Base-by-base conservation (phyloP, 2,329 filamentous ascomycete species). In the Rutstroemia sp. region DNA sequence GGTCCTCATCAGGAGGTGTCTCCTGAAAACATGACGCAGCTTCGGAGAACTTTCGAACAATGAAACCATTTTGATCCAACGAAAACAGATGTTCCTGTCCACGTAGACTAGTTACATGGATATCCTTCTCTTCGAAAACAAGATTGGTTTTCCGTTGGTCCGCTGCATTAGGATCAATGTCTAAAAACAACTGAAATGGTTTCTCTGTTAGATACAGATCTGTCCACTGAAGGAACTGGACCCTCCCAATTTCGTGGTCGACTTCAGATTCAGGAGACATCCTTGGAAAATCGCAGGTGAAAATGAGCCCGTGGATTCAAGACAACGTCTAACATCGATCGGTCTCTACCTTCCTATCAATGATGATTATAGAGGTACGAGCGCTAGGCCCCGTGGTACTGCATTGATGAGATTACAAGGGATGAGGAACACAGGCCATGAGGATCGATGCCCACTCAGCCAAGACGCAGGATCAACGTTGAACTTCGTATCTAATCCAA, bases 161-260 rank as follows among this genome's bases (percentile, higher is more conserved):
- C 9, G 30, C 30, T 10, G 30, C 30, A 34, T 34, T 12, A 34
- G 30, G 30, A 34, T 34, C 30, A 34, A 34, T 34, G 9, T 34
- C 30, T 10, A 34, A 10, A 34, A 34, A 34, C 30, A 34, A 34
- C 30, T 34, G 30, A 12, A 34, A 34, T 4, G 30, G 30, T 34
- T 34, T 34, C 30, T 34, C 30, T 12, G 30, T 34, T 10, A 34
- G 30, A 12, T 34, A 34, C 30, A 34, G 10, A 34, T 34, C 30
- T 41, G 51, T 44, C 57, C 54, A 54, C 23, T 59, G 37, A 9
- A 57, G 46, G 23, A 56, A 58, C 12, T 56, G 45, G 2, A 58
- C 41, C n/a, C 41, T 44, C 9, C n/a, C 41, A 21, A 44, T 44
- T 21, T 44, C 41, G 21, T 21, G 7, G 21, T 44, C 41, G 4